Conservation (phyloP, 2,329 filamentous ascomycete species). For the Exophiala viscosa region DNA sequence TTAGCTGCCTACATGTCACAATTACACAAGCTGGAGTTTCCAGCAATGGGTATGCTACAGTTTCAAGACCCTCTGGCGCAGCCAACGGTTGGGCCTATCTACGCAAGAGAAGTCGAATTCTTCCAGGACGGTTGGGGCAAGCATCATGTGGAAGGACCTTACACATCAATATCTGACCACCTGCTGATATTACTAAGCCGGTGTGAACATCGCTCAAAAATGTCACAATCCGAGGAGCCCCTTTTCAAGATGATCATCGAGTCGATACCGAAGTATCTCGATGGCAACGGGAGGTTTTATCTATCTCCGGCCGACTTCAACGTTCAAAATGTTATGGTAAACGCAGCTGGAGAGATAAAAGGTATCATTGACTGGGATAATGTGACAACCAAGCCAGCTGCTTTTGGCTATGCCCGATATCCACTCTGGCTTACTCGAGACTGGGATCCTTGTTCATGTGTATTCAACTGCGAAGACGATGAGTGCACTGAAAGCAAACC, state of each 20-base stretch:
- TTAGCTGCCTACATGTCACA: slow-evolving; percentile 1
- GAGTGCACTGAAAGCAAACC: too few relatives aligned
- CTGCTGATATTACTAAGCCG: neutral
- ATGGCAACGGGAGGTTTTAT: neutral
- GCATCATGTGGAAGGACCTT: neutral
- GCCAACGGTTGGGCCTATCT: neutral
- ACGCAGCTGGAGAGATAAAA: slow-evolving; percentile 21
- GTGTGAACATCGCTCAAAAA: neutral
- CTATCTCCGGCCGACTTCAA: slow-evolving; percentile 17
- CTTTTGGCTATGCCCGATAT: slow-evolving; percentile 5
- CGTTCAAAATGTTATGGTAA: slow-evolving; percentile 25
- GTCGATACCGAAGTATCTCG: slow-evolving; percentile 2
- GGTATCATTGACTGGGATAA: slow-evolving; percentile 24
- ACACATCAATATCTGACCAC: neutral
- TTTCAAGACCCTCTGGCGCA: neutral
- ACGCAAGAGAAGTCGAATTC: neutral
- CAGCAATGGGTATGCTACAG: neutral
- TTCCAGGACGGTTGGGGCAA: neutral
- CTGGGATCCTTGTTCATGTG: neutral
- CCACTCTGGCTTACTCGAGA: slow-evolving; percentile 4
- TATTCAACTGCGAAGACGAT: too few relatives aligned
- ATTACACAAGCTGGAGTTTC: neutral
- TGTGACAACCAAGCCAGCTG: neutral
- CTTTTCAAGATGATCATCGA: neutral
- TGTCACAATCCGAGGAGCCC: too few relatives aligned